These are phyloP conservation scores for Plectosphaerella sp. DNA, from an alignment of 2,329 filamentous ascomycete species.

Conservation along the genomic window DNA sequence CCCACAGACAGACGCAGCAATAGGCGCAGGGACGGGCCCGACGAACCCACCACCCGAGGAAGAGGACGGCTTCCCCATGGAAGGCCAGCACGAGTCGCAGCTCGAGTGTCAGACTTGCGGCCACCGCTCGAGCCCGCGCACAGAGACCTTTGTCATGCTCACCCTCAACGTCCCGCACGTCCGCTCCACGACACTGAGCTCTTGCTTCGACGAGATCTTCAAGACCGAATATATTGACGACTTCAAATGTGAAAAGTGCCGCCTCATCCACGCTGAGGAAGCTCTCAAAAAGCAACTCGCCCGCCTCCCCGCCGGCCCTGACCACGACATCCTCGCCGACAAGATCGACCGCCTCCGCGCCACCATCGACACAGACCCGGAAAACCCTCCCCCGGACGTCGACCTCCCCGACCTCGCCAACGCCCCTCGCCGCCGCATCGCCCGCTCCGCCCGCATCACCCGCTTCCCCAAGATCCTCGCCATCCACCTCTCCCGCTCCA, in stretches of 20 bases:
- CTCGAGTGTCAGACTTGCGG: constrained; percentile 88
- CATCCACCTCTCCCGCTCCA: constrained; percentile 88
- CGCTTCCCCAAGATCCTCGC: constrained; percentile 85
- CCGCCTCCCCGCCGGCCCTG: constrained; percentile 40
- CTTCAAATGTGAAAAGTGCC: constrained; percentile 91
- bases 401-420: constrained; percentile 67
- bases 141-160: constrained; percentile 84
- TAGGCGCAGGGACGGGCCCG: not conserved
- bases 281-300: constrained; percentile 56
- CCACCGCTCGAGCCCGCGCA: constrained; percentile 80
- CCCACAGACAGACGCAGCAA: constrained; percentile 3
- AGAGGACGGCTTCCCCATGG: constrained; percentile 72
- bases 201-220: constrained; percentile 89
- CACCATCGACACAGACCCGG: constrained; percentile 77
- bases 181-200: constrained; percentile 73
- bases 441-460: constrained; percentile 82
- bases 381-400: constrained; percentile 68
- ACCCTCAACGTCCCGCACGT: constrained; percentile 88
- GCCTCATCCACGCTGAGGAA: constrained; percentile 73
- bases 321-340: constrained; percentile 52
- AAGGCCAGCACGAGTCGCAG: constrained; percentile 89
- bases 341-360: constrained; percentile 48
- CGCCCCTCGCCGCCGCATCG: constrained; percentile 79
- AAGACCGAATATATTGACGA: constrained; percentile 96
- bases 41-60: constrained; percentile 6